A percentile compares a stretch with the other conserved stretches of the same genome.
Evolutionary conservation across 192 early-diverging fungal species (phyloP).

Genomic region (Helicostylum pulchrum): DNA sequence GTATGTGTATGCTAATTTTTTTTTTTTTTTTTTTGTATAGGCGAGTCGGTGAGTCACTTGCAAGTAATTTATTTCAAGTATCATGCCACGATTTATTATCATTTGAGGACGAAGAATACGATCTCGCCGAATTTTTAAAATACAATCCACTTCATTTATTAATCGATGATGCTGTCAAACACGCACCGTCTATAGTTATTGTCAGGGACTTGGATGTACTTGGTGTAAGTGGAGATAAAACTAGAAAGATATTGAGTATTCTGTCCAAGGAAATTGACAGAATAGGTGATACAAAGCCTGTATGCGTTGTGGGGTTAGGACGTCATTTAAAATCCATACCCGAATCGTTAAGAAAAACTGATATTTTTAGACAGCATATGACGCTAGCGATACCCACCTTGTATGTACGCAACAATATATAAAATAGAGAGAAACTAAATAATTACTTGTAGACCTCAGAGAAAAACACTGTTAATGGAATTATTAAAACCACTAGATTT

Average conservation of each 20-base stretch:
- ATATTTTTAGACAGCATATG: slow-evolving; percentile 31
- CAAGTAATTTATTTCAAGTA: neutral
- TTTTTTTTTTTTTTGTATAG: slow-evolving; percentile 1
- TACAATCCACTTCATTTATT: slow-evolving; percentile 22
- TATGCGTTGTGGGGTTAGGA: slow-evolving; percentile 28
- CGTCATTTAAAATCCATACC: slow-evolving; percentile 13
- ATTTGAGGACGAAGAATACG: slow-evolving; percentile 21
- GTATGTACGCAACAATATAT: slow-evolving; percentile 3
- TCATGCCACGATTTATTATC: slow-evolving; percentile 17
- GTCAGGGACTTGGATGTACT: slow-evolving; percentile 52
- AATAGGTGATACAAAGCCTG: neutral
- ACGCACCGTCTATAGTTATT: slow-evolving; percentile 46
- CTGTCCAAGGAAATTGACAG: slow-evolving; percentile 3
- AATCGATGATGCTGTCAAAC: slow-evolving; percentile 36
- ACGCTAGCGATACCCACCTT: slow-evolving; percentile 28
- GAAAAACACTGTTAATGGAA: slow-evolving; percentile 24
- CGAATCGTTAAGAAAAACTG: slow-evolving; percentile 16
- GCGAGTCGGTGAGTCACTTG: slow-evolving; percentile 9
- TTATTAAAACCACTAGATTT: slow-evolving; percentile 16
- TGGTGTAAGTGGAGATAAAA: slow-evolving; percentile 20
- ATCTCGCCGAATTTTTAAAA: neutral
- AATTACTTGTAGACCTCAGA: slow-evolving; percentile 6
- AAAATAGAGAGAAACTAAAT: neutral
- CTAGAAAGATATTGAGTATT: slow-evolving; percentile 4
- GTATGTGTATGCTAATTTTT: neutral